Evolutionary conservation across 2,329 filamentous ascomycete species (phyloP).

Genomic region (Trichoderma polysporum): DNA sequence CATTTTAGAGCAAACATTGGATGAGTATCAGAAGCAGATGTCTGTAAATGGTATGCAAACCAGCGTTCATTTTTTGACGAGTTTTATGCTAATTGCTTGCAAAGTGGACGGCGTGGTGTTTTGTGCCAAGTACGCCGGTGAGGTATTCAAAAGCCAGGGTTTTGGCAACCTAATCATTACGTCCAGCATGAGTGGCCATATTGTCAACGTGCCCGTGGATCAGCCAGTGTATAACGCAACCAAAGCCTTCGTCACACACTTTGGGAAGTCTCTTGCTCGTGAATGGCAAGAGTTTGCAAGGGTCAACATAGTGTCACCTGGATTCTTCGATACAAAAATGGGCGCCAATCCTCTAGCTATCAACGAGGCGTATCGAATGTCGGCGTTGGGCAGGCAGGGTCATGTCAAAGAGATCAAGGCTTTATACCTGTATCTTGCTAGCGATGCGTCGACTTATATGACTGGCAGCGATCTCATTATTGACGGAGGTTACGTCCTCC

Average conservation of each 20-base stretch:
- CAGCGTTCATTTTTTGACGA: neutral
- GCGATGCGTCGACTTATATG: constrained; percentile 4
- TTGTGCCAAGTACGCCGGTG: neutral
- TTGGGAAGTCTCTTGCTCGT: constrained; percentile 8
- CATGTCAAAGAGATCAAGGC: constrained; percentile 10
- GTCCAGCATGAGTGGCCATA: neutral
- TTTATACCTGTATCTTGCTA: constrained; percentile 4
- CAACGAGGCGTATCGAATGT: constrained; percentile 12
- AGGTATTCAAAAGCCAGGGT: neutral
- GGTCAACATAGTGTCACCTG: constrained; percentile 7
- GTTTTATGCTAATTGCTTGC: neutral
- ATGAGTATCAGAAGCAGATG: constrained; percentile 9
- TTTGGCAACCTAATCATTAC: constrained; percentile 10
- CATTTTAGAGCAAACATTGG: constrained; percentile 3
- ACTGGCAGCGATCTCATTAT: constrained; percentile 2
- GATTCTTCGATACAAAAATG: constrained; percentile 13
- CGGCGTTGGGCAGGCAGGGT: neutral
- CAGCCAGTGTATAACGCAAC: constrained; percentile 14
- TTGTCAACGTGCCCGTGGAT: constrained; percentile 8
- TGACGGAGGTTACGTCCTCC: constrained; percentile 6
- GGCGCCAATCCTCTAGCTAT: neutral
- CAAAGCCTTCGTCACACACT: constrained; percentile 7
- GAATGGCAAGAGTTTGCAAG: constrained; percentile 12
- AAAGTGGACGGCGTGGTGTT: constrained; percentile 9
- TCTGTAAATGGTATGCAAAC: constrained; percentile 8